Conservation (phyloP, 805 yeast species). For the Myxozyma udenii region DNA sequence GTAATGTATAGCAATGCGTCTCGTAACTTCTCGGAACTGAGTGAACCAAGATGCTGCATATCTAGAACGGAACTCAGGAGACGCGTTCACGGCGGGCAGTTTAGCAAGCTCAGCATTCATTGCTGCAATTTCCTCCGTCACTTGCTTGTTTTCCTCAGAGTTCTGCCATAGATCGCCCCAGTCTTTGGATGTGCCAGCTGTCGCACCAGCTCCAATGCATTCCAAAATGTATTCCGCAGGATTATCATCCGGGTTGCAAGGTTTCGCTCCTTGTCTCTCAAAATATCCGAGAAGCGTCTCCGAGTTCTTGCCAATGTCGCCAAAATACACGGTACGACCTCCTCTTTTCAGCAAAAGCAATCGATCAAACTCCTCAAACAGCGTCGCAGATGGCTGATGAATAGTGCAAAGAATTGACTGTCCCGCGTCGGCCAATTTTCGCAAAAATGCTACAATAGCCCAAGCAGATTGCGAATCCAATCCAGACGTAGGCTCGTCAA, state of each 20-base stretch:
- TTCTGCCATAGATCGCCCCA: conserved; percentile 50
- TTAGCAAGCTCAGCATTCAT: conserved; percentile 56
- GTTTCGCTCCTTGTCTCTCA: conserved; percentile 62
- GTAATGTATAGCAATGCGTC: conserved; percentile 46
- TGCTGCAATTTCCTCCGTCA: conserved; percentile 27
- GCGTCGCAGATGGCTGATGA: conserved; percentile 71
- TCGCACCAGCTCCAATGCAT: conserved; percentile 43
- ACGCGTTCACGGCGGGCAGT: conserved; percentile 36
- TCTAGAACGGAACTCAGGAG: conserved; percentile 18
- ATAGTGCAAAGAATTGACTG: conserved; percentile 73
- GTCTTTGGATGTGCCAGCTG: conserved; percentile 34
- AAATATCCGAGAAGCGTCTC: conserved; percentile 57
- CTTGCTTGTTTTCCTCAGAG: conserved; percentile 37
- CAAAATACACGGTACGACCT: conserved; percentile 76
- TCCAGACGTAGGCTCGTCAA: conserved; percentile 75
- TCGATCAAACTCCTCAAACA: conserved; percentile 65
- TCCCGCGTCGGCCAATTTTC: conserved; percentile 65
- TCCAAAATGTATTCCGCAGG: conserved; percentile 92
- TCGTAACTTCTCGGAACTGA: conserved; percentile 45
- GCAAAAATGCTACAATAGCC: conserved; percentile 64
- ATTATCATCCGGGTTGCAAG: conserved; percentile 65
- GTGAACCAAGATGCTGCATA: conserved; percentile 25
- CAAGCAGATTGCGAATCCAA: conserved; percentile 60
- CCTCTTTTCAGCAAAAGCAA: conserved; percentile 66
- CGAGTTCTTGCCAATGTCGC: conserved; percentile 69